A percentile compares a stretch with the other conserved stretches of the same genome.
phyloP scores from a whole-genome alignment of 2,329 filamentous ascomycete species.

The Colletotrichum sp. region DNA sequence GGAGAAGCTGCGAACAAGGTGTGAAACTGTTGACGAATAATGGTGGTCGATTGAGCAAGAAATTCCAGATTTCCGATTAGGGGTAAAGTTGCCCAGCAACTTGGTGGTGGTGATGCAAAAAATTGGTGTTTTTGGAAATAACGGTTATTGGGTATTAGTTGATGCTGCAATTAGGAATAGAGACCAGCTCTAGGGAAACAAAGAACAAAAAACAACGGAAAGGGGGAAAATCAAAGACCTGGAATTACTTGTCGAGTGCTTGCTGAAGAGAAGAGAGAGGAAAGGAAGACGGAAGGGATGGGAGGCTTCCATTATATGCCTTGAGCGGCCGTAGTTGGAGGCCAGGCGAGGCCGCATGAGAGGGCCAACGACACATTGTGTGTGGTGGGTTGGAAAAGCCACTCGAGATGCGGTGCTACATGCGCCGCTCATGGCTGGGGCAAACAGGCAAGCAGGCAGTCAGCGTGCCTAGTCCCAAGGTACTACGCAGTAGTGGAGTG shows the following conservation, averaged over 20 bases:
- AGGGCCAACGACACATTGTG: neutral
- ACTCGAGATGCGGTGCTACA: conserved; percentile 18
- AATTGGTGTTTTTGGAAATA: conserved; percentile 23
- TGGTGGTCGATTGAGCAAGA: conserved; percentile 56
- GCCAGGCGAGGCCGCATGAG: conserved; percentile 8
- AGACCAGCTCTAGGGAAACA: conserved; percentile 59
- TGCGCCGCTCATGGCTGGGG: conserved; percentile 15
- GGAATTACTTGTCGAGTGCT: conserved; percentile 62
- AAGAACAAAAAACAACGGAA: conserved; percentile 43
- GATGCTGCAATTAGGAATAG: conserved; percentile 38
- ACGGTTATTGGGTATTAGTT: conserved; percentile 28
- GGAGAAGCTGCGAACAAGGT: conserved; percentile 34
- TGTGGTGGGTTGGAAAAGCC: conserved; percentile 5
- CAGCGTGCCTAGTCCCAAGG: neutral
- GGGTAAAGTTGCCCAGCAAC: conserved; percentile 49
- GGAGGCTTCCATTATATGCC: conserved; percentile 37
- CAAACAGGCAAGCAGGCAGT: neutral
- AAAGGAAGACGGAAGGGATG: conserved; percentile 42
- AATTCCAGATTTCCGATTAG: conserved; percentile 57
- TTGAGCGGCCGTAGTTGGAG: conserved; percentile 13
- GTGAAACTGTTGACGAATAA: conserved; percentile 5
- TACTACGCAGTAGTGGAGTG: conserved; percentile 5
- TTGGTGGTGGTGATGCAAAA: conserved; percentile 22
- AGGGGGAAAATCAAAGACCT: conserved; percentile 54
- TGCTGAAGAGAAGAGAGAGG: conserved; percentile 66